A percentile compares a stretch with the other conserved stretches of the same genome.
phyloP scores from a whole-genome alignment of 441 rosid genomes.

The Lagerstroemia fauriei region DNA sequence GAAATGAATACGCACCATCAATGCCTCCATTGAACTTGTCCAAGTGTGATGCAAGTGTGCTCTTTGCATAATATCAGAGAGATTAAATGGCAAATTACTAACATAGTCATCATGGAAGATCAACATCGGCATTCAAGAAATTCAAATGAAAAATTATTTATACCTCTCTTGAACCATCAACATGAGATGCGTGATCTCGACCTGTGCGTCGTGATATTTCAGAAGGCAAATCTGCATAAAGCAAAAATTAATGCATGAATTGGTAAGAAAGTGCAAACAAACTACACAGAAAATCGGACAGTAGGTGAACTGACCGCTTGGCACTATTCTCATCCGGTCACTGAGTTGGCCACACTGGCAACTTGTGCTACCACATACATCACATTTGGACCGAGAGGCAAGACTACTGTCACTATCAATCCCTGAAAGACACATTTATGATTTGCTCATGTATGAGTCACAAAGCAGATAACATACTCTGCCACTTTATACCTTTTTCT shows the following conservation, averaged over 20 bases:
- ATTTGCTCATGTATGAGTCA: constrained; percentile 49
- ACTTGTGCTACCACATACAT: constrained; percentile 41
- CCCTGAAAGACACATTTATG: constrained; percentile 48
- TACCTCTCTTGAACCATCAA: constrained; percentile 52
- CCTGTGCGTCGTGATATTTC: constrained; percentile 47
- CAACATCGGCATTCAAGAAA: constrained; percentile 4
- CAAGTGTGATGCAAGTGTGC: constrained; percentile 41
- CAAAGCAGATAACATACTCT: constrained; percentile 41
- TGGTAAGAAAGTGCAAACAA: neutral
- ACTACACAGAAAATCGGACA: neutral
- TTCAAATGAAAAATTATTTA: constrained; percentile 1
- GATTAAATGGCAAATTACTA: constrained; percentile 11
- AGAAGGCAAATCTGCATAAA: constrained; percentile 41
- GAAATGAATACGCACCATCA: constrained; percentile 57
- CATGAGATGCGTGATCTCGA: constrained; percentile 36
- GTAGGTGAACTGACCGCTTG: constrained; percentile 39
- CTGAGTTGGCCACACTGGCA: constrained; percentile 52
- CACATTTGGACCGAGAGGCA: constrained; percentile 46
- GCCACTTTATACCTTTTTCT: constrained; percentile 61
- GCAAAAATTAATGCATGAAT: constrained; percentile 7
- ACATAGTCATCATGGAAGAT: constrained; percentile 16
- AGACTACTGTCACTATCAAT: constrained; percentile 33
- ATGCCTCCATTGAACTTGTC: constrained; percentile 64
- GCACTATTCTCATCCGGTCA: constrained; percentile 42
- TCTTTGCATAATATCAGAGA: constrained; percentile 48